phyloP scores from a whole-genome alignment of 2,329 filamentous ascomycete genomes.

The Dactylellina sp. region DNA sequence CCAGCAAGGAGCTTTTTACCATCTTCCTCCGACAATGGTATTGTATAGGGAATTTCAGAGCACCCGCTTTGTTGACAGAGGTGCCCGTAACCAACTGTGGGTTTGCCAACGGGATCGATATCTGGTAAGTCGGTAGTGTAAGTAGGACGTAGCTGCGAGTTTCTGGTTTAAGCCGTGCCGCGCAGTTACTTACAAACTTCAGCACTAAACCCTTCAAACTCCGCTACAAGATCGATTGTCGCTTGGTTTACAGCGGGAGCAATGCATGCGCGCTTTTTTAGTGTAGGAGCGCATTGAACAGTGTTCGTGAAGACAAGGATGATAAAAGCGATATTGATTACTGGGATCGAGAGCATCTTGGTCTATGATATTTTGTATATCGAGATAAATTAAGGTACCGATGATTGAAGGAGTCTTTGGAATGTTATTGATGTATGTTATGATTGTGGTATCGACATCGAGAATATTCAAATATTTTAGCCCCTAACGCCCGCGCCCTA shows the following conservation, averaged over 20 bases:
- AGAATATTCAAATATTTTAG: no score
- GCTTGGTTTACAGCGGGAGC: slow-evolving; percentile 13
- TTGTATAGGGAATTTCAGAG: background rate
- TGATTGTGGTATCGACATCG: no score
- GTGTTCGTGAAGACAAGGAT: background rate
- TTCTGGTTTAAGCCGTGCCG: background rate
- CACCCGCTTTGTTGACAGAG: slow-evolving; percentile 3
- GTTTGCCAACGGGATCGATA: background rate
- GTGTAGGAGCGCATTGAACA: background rate
- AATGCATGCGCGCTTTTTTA: background rate
- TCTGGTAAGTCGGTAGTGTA: background rate
- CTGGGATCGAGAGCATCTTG: background rate
- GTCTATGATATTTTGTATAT: no score
- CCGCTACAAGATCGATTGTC: slow-evolving; percentile 10
- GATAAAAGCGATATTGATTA: background rate
- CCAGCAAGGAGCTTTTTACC: background rate
- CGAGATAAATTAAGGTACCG: background rate
- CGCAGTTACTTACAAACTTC: background rate
- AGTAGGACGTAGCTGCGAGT: background rate
- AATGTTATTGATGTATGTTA: no score
- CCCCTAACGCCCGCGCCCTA: no score
- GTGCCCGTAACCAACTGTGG: slow-evolving; percentile 20
- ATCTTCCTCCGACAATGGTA: background rate
- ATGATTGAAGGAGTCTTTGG: no score
- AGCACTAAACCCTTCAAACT: slow-evolving; percentile 14